Conservation (phyloP, 2,329 filamentous ascomycete genomes). For the Mycocentrospora acerina region DNA sequence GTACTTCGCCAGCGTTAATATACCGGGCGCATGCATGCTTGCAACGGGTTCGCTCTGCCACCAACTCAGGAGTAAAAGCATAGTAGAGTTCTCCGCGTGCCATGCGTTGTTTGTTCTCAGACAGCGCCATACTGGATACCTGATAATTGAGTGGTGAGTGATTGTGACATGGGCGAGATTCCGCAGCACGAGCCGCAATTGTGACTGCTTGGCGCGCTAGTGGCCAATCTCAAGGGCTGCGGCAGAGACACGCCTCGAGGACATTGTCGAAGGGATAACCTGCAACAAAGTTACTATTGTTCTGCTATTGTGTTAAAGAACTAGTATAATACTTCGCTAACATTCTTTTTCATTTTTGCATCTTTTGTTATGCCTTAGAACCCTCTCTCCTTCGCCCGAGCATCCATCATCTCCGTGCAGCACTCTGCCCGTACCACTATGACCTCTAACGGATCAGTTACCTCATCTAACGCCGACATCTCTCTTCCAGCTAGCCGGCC, state of each 20-base stretch:
- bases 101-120: conserved; percentile 54
- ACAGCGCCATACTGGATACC: conserved; percentile 21
- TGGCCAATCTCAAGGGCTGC: conserved; percentile 1
- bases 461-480: conserved; percentile 28
- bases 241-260: conserved; percentile 1
- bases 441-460: conserved; percentile 25
- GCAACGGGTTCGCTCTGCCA: conserved; percentile 64
- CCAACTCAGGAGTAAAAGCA: conserved; percentile 70
- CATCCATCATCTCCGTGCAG: neutral
- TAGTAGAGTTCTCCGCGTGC: conserved; percentile 70
- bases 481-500: conserved; percentile 34
- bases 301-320: conserved; percentile 4
- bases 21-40: conserved; percentile 62
- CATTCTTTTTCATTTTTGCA: too few species aligned
- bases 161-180: neutral
- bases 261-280: conserved; percentile 6
- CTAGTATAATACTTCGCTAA: neutral
- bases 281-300: conserved; percentile 8
- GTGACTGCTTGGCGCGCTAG: conserved; percentile 1
- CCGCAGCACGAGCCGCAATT: neutral
- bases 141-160: neutral
- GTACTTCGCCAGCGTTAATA: conserved; percentile 62
- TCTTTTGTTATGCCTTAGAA: conserved; percentile 9
- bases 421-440: conserved; percentile 12
- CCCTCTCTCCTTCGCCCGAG: neutral